Conservation (phyloP, 2,329 filamentous ascomycete genomes). For the Fusarium sp. region DNA sequence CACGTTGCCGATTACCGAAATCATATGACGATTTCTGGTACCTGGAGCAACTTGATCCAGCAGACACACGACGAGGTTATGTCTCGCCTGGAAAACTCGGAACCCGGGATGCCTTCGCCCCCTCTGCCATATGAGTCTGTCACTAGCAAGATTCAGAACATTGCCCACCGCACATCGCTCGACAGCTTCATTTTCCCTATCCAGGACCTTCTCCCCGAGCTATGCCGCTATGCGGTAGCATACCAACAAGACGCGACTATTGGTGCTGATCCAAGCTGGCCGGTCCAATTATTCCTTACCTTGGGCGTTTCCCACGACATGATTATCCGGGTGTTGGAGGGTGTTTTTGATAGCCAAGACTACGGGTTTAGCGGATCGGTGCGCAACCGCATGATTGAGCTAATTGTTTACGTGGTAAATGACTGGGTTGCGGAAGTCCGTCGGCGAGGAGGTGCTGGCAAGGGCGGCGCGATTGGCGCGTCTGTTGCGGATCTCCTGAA, state of each 20-base stretch:
- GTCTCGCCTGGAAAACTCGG: constrained; percentile 62
- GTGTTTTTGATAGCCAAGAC: constrained; percentile 72
- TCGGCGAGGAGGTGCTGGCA: constrained; percentile 60
- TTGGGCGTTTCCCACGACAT: constrained; percentile 72
- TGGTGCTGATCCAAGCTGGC: constrained; percentile 71
- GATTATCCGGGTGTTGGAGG: constrained; percentile 70
- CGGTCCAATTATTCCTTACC: constrained; percentile 69
- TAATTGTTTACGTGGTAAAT: constrained; percentile 66
- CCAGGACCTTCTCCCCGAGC: constrained; percentile 71
- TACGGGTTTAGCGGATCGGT: constrained; percentile 69
- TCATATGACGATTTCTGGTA: constrained; percentile 84
- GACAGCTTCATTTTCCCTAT: constrained; percentile 79
- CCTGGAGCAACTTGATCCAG: constrained; percentile 88
- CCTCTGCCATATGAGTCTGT: constrained; percentile 80
- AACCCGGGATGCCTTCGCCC: constrained; percentile 55
- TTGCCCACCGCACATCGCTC: constrained; percentile 75
- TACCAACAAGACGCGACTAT: constrained; percentile 72
- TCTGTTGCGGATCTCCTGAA: constrained; percentile 67
- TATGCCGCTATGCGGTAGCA: constrained; percentile 75
- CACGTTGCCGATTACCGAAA: constrained; percentile 93
- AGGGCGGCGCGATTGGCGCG: constrained; percentile 57
- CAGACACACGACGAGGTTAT: constrained; percentile 74
- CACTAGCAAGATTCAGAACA: constrained; percentile 73
- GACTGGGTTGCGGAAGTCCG: constrained; percentile 67
- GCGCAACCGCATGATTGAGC: constrained; percentile 68